phyloP scores from a whole-genome alignment of 164 flowering plant species.

The Berberis thunbergii region DNA sequence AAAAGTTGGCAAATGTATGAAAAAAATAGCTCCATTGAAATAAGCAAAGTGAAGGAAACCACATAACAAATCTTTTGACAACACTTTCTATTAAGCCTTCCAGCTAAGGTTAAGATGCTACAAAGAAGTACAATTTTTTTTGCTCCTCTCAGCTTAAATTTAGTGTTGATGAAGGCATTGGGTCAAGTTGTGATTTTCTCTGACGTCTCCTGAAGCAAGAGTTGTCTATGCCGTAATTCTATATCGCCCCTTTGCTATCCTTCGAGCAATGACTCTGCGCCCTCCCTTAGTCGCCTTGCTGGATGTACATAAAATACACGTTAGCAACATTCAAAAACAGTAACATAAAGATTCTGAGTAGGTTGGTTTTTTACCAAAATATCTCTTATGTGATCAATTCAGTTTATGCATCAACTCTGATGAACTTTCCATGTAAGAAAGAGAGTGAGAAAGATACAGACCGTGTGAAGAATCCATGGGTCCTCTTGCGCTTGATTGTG shows the following conservation, averaged over 20 bases:
- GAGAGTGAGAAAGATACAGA: conserved; percentile 9
- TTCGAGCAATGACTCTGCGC: conserved; percentile 12
- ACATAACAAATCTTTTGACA: no score
- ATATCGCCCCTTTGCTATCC: conserved; percentile 9
- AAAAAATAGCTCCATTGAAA: no score
- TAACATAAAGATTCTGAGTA: no score
- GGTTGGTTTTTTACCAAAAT: not conserved
- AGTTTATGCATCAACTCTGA: not conserved
- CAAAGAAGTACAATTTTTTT: no score
- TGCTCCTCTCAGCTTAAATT: no score
- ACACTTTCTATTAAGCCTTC: no score
- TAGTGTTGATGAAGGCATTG: no score
- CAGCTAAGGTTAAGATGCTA: no score
- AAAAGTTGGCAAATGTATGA: no score
- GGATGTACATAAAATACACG: not conserved
- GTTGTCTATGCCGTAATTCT: conserved; percentile 1
- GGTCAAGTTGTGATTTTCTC: no score
- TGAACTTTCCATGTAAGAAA: not conserved
- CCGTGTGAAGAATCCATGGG: conserved; percentile 71
- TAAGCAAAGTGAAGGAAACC: no score
- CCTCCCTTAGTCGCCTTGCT: conserved; percentile 14
- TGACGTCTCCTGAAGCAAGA: no score
- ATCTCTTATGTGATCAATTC: not conserved
- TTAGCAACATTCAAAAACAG: not conserved
- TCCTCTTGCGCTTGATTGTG: conserved; percentile 53